Evolutionary conservation across 208 protist species (phyloP), one percentile per base, ranked within the genome.

Genomic region (Leishmania tropica): DNA sequence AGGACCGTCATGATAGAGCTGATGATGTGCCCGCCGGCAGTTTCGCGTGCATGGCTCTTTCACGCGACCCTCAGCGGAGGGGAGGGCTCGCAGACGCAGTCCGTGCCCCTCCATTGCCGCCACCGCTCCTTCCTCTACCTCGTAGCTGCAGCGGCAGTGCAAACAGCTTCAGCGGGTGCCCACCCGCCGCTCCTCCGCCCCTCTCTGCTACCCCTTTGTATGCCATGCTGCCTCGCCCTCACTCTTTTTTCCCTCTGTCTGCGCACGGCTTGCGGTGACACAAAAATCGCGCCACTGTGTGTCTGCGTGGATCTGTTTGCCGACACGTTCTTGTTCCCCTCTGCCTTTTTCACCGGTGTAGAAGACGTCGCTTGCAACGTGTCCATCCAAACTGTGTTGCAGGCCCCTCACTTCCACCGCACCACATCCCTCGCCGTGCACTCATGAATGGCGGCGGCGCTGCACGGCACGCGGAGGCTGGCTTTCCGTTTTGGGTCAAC

Each of bases 401-500:
- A 17, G 28, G 19, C 17, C 67, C 37, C 24, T 47, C 62, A 28
- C 45, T 45, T 28, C 31, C 3, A 54, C 17, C 68, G 28, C 68
- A 53, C 8, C 40, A 74, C 45, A 74, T 53, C 28, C 31, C 51
- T 83, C 37, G 28, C 78, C 21, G 15, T 73, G 19, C 60, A 45
- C 24, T 51, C 42, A 78, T 86, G 67, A 58, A 51, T 58, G 48
- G 72, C 19, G n/a, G 51, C 24, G 72, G 31, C 0, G 7, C 47
- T 62, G 31, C 15, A 45, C 72, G 21, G n/a, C 48, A 31, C 17
- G 48, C 72, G 1, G 45, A 40, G 35, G 40, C 31, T 28, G 40
- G 47, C 28, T 78, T 78, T 31, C 76, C 76, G 10, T 48, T 80
- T 24, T 80, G 76, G 76, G 48, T 73, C 45, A 80, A 80, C 76